Evolutionary conservation across 345 rosid species (phyloP).

Genomic region (Gossypium australe): DNA sequence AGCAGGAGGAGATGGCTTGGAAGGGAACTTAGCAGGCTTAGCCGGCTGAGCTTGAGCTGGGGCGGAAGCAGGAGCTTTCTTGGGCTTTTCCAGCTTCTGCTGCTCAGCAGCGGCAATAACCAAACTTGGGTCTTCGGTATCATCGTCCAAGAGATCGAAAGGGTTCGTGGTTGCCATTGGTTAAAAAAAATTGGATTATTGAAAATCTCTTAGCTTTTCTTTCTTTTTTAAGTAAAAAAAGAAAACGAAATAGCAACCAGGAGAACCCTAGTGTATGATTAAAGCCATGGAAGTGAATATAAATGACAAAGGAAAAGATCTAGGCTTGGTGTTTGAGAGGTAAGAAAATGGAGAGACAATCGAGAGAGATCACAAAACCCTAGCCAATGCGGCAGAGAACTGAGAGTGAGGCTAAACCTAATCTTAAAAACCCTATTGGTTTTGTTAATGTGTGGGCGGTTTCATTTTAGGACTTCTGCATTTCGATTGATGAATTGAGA

Average conservation of each 20-base stretch:
- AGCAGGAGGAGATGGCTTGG: constrained; percentile 75
- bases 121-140: constrained; percentile 72
- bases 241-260: constrained; percentile 25
- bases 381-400: constrained; percentile 50
- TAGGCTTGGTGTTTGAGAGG: constrained; percentile 3
- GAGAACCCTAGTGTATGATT: constrained; percentile 22
- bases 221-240: background rate
- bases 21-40: constrained; percentile 66
- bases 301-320: background rate
- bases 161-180: constrained; percentile 87
- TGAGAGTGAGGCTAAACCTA: constrained; percentile 9
- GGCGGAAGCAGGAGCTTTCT: constrained; percentile 40
- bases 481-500: background rate
- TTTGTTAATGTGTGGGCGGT: constrained; percentile 12
- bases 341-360: constrained; percentile 2
- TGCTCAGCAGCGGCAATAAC: constrained; percentile 42
- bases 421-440: constrained; percentile 24
- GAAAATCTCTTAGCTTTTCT: background rate
- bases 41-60: constrained; percentile 34
- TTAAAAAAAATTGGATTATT: background rate
- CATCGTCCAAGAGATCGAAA: constrained; percentile 79
- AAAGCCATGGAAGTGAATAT: constrained; percentile 30
- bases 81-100: constrained; percentile 53
- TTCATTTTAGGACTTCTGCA: background rate
- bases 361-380: constrained; percentile 30